Evolutionary conservation across 805 yeast genomes (phyloP), one percentile per base, ranked within the genome.

Genomic region (Kregervanrija fluxuum): DNA sequence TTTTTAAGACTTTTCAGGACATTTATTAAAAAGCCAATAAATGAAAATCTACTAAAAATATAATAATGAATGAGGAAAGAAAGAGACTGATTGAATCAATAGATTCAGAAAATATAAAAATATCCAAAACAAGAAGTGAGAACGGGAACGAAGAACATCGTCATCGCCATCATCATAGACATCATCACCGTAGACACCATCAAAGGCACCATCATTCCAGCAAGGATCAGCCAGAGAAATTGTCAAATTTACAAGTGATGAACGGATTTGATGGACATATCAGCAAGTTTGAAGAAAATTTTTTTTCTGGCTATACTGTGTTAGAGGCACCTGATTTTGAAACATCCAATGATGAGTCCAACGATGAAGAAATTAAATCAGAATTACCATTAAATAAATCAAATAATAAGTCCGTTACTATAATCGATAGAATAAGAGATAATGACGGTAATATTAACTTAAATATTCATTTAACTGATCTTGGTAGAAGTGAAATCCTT

Each of bases 281-380:
- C 22, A 36, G 5, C 28, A 8, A 22, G 28, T 22, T 5, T 22
- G 28, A 22, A 22, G 6, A 22, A 22, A 5, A 2, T 4, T 22
- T 22, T 22, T 56, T 58, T 34, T 46, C 46, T 4, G 54, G 53
- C 2, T 55, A 46, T 22, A 40, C 17, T 1, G 42, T 59, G 3
- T 31, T 53, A 15, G 61, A 59, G 37, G 57, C 62, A 2, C 53
- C 59, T 3, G 57, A 56, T 33, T 56, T 56, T 33, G 46, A 41
- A 12, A 43, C 59, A 5, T 54, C 61, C 9, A 52, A 44, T 14
- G 59, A 53, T 33, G 59, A 33, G 9, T 46, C 40, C 2, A 8
- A 28, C 1, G 37, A 37, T 3, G 41, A 34, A 4, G 32, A 33
- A 4, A 16, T 28, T 17, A 15, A 42, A 37, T 16, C 5, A 31